Evolutionary conservation across 805 yeast species (phyloP).

Genomic region (Torulaspora maleeae): DNA sequence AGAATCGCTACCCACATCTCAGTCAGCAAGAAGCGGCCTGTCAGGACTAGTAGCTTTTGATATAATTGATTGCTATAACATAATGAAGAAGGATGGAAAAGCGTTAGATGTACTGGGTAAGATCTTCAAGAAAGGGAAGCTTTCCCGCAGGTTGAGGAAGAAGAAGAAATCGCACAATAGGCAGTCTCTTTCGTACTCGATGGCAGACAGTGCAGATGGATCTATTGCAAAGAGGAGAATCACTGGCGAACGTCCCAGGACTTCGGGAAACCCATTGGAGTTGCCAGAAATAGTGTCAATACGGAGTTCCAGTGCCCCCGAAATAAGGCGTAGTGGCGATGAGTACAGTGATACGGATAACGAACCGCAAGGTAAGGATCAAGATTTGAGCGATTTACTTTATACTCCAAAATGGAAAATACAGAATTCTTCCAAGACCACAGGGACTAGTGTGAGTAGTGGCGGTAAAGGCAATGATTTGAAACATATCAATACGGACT

Average conservation of each 20-base stretch:
- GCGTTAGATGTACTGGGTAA: conserved; percentile 12
- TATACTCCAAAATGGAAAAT: conserved; percentile 21
- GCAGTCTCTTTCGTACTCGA: conserved; percentile 13
- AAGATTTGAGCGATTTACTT: background rate
- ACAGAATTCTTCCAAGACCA: conserved; percentile 16
- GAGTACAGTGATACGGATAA: background rate
- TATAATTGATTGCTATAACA: background rate
- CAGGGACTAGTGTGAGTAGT: conserved; percentile 2
- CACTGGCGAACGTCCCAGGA: conserved; percentile 5
- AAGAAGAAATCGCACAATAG: background rate
- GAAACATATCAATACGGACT: conserved; percentile 11
- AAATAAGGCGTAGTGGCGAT: conserved; percentile 3
- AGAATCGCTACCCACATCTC: background rate
- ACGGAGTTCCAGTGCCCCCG: conserved; percentile 16
- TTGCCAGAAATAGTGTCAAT: conserved; percentile 29
- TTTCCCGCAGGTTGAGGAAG: background rate
- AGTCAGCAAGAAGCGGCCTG: background rate
- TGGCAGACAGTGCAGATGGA: conserved; percentile 14
- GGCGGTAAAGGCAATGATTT: background rate
- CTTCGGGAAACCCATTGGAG: conserved; percentile 12
- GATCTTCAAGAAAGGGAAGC: conserved; percentile 7
- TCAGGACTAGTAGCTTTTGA: background rate
- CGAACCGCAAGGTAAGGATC: background rate
- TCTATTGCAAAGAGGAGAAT: conserved; percentile 25
- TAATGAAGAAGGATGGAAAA: conserved; percentile 9